Base-by-base conservation (phyloP, 2,329 filamentous ascomycete genomes). In the Cytospora paraplurivora region DNA sequence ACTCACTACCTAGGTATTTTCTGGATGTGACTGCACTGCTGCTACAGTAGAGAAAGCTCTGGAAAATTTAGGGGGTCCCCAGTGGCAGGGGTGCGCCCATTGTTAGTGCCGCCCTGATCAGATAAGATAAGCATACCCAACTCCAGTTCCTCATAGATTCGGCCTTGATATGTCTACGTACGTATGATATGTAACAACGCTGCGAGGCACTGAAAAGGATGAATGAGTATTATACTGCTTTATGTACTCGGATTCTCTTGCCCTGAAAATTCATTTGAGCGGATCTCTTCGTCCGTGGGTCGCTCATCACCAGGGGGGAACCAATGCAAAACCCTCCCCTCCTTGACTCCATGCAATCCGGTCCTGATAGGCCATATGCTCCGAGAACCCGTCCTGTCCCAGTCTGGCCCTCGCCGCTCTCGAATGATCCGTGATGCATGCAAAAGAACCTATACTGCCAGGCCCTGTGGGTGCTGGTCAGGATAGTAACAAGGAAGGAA, bases 401-500 rank as follows among this genome's bases (percentile, higher is more conserved):
- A 32, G 19, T 49, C 44, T 34, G 35, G n/a, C 35, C 51, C 52
- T 37, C 51, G 17, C 33, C 27, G 15, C 53, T 15, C 32, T 38
- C 13, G 32, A 53, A 37, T 15, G 47, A 50, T 19, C 38, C 35
- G 34, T n/a, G 41, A 63, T 55, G 52, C 44, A 33, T 61, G 55
- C 37, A 54, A 34, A 27, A n/a, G 33, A 11, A 34, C 21, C 34
- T 61, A 66, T 54, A 86, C 82, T 62, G 83, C 83, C 59, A 86
- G 75, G 68, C 85, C 83, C 63, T 81, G 78, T 32, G 80, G 79
- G 64, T 85, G 82, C 68, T 85, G 81, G 66, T 84, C 82, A 52
- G 82, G 82, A 68, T 83, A 83, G 68, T 86, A 87, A 71, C 85
- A 82, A 55, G 85, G 85, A 62, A 87, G 72, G 69, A 87, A 87